Base-by-base conservation (phyloP, 805 yeast species). In the Schizosaccharomyces cryophilus region DNA sequence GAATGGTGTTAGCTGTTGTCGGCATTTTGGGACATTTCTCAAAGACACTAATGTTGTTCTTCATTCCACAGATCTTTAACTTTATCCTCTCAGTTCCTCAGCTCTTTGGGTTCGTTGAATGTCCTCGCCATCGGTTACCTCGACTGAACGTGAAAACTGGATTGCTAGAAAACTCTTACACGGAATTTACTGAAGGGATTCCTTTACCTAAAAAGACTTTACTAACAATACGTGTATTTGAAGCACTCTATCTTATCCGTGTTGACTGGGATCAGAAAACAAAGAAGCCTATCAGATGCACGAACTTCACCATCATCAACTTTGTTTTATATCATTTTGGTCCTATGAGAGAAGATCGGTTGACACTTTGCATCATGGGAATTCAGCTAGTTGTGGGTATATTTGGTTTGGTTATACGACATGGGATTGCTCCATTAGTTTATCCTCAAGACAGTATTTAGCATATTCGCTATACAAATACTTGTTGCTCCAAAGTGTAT, bases 1-100 rank as follows among this genome's bases (percentile, higher is more conserved):
- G 99, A 3, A 93, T 93, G 98, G 95, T 93, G 0, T 88, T 93
- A 71, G 98, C 97, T 0, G 93, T 89, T 31, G 95, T 87, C 38
- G 97, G 96, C 1, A 93, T 93, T 42, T 77, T 87, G 62, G 97
- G 97, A 0, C 99, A 93, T 74, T 93, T 89, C 71, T 87, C 96
- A 54, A 93, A 93, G 72, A 93, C 99, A 0, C 74, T 90, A 66
- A 74, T 93, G 71, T 71, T 89, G 42, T 83, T 93, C 68, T 84
- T 93, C 69, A 73, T 87, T 54, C 97, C 97, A 2, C 98, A 93
- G 72, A 85, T 93, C 61, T 71, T 87, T 72, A 93, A 93, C 70
- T 93, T 93, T 66, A 65, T 87, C 24, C 93, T 88, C 71, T 87
- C 95, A 0, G 79, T 81, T n/a, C 97, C 98, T 0, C 99, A 93